These are phyloP conservation scores for Fraxinus pennsylvanica DNA, from an alignment of 257 asterid genomes.

Conservation along the genomic window DNA sequence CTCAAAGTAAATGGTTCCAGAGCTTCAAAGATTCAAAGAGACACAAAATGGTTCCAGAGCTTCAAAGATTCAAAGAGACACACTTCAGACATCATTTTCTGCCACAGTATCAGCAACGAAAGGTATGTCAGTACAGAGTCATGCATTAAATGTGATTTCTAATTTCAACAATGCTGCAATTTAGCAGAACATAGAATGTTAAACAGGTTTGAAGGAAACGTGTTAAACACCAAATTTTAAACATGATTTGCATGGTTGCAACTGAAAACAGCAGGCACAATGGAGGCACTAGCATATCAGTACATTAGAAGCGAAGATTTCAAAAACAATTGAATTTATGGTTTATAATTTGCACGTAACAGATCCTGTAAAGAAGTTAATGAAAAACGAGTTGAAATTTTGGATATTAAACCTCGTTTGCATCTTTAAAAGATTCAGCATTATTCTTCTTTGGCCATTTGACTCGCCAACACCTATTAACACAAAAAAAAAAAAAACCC, in stretches of 20 bases:
- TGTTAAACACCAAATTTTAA: neutral
- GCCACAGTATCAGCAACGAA: neutral
- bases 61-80: neutral
- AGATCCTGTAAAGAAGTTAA: neutral
- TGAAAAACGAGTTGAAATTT: slow-evolving; percentile 13
- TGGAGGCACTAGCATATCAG: neutral
- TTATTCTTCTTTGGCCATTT: slow-evolving; percentile 89
- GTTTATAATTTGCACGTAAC: neutral
- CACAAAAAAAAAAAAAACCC: slow-evolving; percentile 28
- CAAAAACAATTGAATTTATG: neutral
- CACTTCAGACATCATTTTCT: neutral
- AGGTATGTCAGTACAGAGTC: slow-evolving; percentile 3
- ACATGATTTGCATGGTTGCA: neutral
- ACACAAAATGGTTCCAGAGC: neutral
- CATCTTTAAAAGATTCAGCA: slow-evolving; percentile 69
- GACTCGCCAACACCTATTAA: slow-evolving; percentile 92
- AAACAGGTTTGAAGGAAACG: neutral
- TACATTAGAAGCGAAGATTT: neutral
- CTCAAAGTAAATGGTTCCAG: neutral
- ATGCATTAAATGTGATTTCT: neutral
- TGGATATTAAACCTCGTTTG: slow-evolving; percentile 73
- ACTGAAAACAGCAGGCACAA: neutral
- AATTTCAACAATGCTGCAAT: neutral
- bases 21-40: neutral
- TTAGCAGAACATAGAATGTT: neutral